Base-by-base conservation (phyloP, 345 rosid genomes). In the Melaleuca quinquenervia region DNA sequence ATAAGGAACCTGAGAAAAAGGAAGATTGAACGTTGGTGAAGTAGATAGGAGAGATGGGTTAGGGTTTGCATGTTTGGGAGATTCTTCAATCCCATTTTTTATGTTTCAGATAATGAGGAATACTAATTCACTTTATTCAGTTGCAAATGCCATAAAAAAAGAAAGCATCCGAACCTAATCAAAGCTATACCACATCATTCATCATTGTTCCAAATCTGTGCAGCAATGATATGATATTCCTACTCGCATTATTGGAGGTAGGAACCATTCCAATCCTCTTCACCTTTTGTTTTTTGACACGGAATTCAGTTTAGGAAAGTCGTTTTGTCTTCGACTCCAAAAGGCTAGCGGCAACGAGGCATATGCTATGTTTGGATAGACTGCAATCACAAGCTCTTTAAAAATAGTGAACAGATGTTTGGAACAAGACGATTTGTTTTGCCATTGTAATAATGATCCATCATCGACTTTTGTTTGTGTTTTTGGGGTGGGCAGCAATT, bases 401-500 rank as follows among this genome's bases (percentile, higher is more conserved):
- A 18, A 70, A 36, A 9, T 36, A 70, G 78, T 18, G 78, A 64
- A 32, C 45, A 16, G 78, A 12, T 53, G 14, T 32, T 13, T 18
- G 58, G 82, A 74, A 44, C 44, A 41, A 36, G 51, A 74, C 50
- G 20, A 22, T 48, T 21, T 86, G 21, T 8, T 56, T 15, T 21
- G 52, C n/a, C 8, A 13, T 54, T 3, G 22, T 62, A 21, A 32
- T 22, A 32, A 32, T 2, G 51, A 36, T 84, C 27, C 52, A 54
- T 56, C n/a, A 11, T 15, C 5, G 76, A 36, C 53, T 11, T 8
- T 36, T 0, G 41, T 50, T 52, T 50, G 52, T 52, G 55, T 3
- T 82, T 60, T 0, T 18, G 80, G 20, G 80, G 32, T n/a, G 52
- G 75, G 50, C 62, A 92, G 94, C 86, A 52, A 11, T 89, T 93